Evolutionary conservation across 805 yeast species (phyloP).

Genomic region (Myxozyma vanderwaltii): DNA sequence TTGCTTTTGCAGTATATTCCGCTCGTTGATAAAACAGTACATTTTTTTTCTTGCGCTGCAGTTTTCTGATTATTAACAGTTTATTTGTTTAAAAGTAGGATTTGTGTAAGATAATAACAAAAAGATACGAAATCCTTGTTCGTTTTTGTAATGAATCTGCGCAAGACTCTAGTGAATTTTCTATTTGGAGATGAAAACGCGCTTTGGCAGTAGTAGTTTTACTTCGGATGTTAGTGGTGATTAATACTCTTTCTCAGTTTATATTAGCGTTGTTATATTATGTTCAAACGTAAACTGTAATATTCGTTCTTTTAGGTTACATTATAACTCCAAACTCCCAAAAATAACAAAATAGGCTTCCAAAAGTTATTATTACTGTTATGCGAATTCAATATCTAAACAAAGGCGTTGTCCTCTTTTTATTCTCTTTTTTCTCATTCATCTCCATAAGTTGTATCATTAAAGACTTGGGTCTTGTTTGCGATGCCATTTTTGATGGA

Average conservation of each 20-base stretch:
- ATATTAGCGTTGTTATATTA: too few relatives aligned
- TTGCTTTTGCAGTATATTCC: too few relatives aligned
- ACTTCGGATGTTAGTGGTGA: neutral
- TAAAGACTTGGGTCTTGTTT: neutral
- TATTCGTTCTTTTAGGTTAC: too few relatives aligned
- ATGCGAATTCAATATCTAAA: too few relatives aligned
- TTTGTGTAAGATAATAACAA: conserved; percentile 2
- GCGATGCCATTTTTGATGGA: neutral
- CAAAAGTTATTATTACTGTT: too few relatives aligned
- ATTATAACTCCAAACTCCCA: too few relatives aligned
- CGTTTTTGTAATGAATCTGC: neutral
- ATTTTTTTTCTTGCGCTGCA: neutral
- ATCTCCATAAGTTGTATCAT: neutral
- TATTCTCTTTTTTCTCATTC: neutral
- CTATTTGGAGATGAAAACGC: neutral
- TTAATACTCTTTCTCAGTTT: neutral
- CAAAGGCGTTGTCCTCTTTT: neutral
- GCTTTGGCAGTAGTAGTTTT: neutral
- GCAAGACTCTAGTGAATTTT: too few relatives aligned
- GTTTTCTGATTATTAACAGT: neutral
- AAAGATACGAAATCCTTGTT: neutral
- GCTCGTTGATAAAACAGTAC: too few relatives aligned
- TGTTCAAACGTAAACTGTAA: too few relatives aligned
- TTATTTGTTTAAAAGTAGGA: neutral
- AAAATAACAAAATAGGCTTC: too few relatives aligned